These are phyloP conservation scores for Globisporangium irregulare DNA, from an alignment of 352 stramenopile genomes.

Conservation along the genomic window DNA sequence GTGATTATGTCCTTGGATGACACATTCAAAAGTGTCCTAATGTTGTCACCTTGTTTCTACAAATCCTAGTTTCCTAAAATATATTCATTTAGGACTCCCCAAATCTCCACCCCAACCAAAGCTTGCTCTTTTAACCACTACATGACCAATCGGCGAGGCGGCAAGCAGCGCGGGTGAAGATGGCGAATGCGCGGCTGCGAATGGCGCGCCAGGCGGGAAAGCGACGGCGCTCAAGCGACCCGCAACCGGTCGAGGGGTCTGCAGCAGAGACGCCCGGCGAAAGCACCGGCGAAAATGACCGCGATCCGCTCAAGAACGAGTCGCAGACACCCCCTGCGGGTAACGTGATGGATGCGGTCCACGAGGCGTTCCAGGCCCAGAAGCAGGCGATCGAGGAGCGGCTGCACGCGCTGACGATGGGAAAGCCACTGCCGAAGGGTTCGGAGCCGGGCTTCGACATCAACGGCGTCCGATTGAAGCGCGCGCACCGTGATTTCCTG, in stretches of 20 bases:
- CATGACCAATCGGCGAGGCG: not conserved
- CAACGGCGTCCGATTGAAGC: slow-evolving; percentile 33
- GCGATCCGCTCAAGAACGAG: slow-evolving; percentile 22
- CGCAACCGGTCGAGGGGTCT: slow-evolving; percentile 12
- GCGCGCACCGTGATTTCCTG: slow-evolving; percentile 67
- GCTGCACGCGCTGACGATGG: slow-evolving; percentile 48
- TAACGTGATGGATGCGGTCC: slow-evolving; percentile 13
- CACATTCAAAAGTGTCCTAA: too few relatives aligned
- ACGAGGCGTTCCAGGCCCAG: slow-evolving; percentile 36
- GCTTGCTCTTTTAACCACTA: not conserved
- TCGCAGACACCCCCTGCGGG: not conserved
- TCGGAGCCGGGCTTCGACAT: slow-evolving; percentile 38
- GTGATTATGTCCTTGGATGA: too few relatives aligned
- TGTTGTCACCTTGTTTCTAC: too few relatives aligned
- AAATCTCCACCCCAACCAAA: not conserved
- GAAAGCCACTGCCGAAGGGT: slow-evolving; percentile 30
- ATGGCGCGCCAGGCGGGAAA: slow-evolving; percentile 38
- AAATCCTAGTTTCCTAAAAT: too few relatives aligned
- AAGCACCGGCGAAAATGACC: slow-evolving; percentile 13
- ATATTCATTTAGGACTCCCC: not conserved
- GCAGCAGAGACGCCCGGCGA: slow-evolving; percentile 27
- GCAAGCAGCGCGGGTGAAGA: slow-evolving; percentile 15
- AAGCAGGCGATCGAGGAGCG: slow-evolving; percentile 39
- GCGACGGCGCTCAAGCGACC: slow-evolving; percentile 25
- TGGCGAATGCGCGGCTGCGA: slow-evolving; percentile 78